Conservation (phyloP, 805 yeast species). For the Wickerhamiella galacta region DNA sequence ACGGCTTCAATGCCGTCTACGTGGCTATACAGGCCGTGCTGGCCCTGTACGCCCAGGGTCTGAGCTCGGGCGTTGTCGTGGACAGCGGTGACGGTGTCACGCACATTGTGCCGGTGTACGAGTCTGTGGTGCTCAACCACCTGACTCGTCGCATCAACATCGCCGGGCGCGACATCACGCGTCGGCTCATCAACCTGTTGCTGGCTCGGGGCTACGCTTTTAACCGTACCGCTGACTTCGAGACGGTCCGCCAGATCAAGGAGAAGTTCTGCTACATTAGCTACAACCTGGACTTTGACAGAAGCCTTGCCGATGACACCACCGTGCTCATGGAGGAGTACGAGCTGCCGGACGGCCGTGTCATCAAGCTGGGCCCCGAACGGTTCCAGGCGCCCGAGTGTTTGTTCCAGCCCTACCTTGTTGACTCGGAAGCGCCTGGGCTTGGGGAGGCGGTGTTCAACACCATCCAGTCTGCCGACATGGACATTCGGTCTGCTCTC, state of each 20-base stretch:
- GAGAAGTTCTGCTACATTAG: slow-evolving; percentile 92
- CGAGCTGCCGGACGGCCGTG: slow-evolving; percentile 93
- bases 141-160: slow-evolving; percentile 83
- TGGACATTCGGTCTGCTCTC: slow-evolving; percentile 76
- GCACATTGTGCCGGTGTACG: slow-evolving; percentile 95
- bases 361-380: slow-evolving; percentile 85
- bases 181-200: slow-evolving; percentile 76
- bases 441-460: slow-evolving; percentile 85
- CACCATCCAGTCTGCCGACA: slow-evolving; percentile 87
- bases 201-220: slow-evolving; percentile 95
- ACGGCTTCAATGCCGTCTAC: slow-evolving; percentile 80
- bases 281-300: slow-evolving; percentile 81
- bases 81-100: slow-evolving; percentile 99
- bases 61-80: slow-evolving; percentile 92
- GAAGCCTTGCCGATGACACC: slow-evolving; percentile 80
- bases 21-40: slow-evolving; percentile 97
- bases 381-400: slow-evolving; percentile 96
- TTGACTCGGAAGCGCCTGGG: slow-evolving; percentile 94
- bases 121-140: slow-evolving; percentile 90
- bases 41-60: slow-evolving; percentile 92
- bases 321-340: slow-evolving; percentile 81
- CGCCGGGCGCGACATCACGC: slow-evolving; percentile 97
- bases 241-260: slow-evolving; percentile 93
- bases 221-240: slow-evolving; percentile 96
- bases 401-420: slow-evolving; percentile 86